Conservation (phyloP, 495 filamentous ascomycete genomes). For the Hapsidospora chrysogenum region DNA sequence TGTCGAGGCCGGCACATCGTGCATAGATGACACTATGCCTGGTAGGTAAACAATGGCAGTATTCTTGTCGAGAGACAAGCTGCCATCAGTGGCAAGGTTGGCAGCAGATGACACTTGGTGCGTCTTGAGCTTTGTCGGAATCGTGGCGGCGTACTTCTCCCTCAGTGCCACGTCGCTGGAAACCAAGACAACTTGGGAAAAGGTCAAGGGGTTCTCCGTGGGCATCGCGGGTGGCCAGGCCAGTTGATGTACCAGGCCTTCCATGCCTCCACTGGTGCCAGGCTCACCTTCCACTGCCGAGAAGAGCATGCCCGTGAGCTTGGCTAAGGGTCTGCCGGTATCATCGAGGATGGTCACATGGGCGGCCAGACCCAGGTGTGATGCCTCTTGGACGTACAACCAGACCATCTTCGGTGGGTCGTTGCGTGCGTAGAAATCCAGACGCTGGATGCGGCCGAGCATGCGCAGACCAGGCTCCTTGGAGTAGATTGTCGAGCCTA, state of each 20-base stretch:
- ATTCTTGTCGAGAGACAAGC: not conserved
- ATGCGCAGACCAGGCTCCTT: slow-evolving; percentile 24
- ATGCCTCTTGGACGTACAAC: not conserved
- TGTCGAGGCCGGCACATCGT: no score
- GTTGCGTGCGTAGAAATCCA: not conserved
- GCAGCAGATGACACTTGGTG: no score
- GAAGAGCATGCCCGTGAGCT: not conserved
- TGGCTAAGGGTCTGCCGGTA: not conserved
- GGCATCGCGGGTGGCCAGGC: not conserved
- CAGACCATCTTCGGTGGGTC: not conserved
- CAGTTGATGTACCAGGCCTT: not conserved
- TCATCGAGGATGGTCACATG: not conserved
- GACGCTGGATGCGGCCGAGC: slow-evolving; percentile 15
- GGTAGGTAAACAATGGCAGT: no score
- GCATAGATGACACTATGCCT: no score
- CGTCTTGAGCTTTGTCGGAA: no score
- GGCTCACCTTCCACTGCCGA: not conserved
- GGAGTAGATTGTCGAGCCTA: slow-evolving; percentile 28
- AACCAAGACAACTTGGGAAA: not conserved
- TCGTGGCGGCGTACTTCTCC: no score
- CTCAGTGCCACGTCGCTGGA: no score
- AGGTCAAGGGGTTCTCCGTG: not conserved
- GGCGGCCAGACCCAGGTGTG: not conserved
- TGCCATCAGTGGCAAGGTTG: no score
- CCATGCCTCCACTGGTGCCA: not conserved